Percentiles rank a stretch among this genome's conserved stretches.
These are phyloP conservation scores for Prototheca cutis DNA, from an alignment of 163 green algal genomes.

Conservation along the genomic window DNA sequence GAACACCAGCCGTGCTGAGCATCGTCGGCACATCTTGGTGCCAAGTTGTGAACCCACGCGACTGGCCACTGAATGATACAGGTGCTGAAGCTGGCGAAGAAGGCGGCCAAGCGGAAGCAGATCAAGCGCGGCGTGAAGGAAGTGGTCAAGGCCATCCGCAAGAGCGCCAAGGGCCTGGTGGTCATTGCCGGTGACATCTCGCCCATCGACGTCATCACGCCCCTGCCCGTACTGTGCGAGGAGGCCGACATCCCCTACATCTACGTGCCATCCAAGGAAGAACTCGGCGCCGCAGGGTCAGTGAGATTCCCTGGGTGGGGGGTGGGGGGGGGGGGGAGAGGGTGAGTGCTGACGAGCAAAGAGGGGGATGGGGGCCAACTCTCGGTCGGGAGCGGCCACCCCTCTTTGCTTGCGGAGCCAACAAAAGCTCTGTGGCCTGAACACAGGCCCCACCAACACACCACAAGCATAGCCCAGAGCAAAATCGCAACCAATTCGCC, in stretches of 20 bases:
- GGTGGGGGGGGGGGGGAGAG: no score
- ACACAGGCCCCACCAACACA: no score
- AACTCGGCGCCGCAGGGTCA: conserved; percentile 40
- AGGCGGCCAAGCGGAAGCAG: conserved; percentile 90
- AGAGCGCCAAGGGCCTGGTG: conserved; percentile 82
- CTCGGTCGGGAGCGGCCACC: conserved; percentile 45
- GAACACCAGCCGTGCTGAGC: no score
- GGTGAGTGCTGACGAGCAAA: no score
- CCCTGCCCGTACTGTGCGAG: conserved; percentile 94
- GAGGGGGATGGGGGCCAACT: not conserved
- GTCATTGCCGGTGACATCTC: conserved; percentile 96
- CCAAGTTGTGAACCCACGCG: not conserved
- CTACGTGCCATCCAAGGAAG: conserved; percentile 91
- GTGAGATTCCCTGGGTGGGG: no score
- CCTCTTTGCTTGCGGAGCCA: not conserved
- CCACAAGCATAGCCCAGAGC: no score
- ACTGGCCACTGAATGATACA: not conserved
- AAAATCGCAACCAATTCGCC: no score
- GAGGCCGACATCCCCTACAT: conserved; percentile 91
- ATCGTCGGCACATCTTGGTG: no score
- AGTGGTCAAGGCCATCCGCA: conserved; percentile 92
- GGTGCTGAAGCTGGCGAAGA: conserved; percentile 88
- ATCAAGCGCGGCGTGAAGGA: conserved; percentile 96
- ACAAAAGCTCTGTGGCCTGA: no score
- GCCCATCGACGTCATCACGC: conserved; percentile 94